Percentiles rank a stretch among this genome's conserved stretches.
phyloP scores from a whole-genome alignment of 225 moss, liverwort and hornwort species.

The Antitrichia curtipendula region DNA sequence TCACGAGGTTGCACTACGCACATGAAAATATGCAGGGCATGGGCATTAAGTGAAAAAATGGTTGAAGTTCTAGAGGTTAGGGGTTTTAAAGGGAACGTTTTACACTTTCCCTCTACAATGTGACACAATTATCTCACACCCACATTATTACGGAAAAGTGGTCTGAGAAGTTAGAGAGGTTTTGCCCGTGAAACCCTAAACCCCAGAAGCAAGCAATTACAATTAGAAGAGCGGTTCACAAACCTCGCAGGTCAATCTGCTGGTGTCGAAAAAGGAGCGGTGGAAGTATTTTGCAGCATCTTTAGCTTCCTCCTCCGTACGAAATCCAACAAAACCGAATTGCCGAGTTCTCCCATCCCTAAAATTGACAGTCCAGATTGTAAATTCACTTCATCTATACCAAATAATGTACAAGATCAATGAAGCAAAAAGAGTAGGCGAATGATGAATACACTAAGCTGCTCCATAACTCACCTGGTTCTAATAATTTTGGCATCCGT shows the following conservation, averaged over 20 bases:
- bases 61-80: background rate
- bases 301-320: constrained; percentile 67
- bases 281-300: constrained; percentile 77
- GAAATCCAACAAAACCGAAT: constrained; percentile 84
- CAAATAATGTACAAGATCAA: background rate
- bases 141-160: background rate
- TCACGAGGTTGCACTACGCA: background rate
- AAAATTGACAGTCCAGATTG: background rate
- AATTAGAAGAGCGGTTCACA: background rate
- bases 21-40: background rate
- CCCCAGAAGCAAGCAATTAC: background rate
- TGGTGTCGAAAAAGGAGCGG: constrained; percentile 67
- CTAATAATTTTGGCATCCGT: constrained; percentile 94
- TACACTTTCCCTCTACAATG: background rate
- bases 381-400: background rate
- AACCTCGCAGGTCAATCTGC: constrained; percentile 74
- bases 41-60: no score
- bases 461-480: constrained; percentile 34
- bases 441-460: background rate
- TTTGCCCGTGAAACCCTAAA: background rate
- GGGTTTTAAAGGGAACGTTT: background rate
- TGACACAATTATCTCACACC: background rate
- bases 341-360: constrained; percentile 81
- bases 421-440: background rate
- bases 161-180: background rate